A percentile compares a stretch with the other conserved stretches of the same genome.
Evolutionary conservation across 352 stramenopile species (phyloP).

Genomic region (Phytopythium kandeliae): DNA sequence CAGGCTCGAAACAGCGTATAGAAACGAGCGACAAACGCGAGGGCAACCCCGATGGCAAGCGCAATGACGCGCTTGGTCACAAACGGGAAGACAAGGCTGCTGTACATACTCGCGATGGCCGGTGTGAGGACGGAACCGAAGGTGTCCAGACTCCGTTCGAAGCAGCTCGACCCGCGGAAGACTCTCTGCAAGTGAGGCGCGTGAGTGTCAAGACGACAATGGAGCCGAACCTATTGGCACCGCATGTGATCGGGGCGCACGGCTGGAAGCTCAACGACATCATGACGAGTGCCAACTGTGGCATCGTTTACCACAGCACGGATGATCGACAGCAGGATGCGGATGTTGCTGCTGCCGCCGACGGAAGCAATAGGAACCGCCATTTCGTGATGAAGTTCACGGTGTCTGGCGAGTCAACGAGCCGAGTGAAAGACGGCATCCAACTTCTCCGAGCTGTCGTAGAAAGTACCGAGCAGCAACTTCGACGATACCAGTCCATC

Average conservation of each 20-base stretch:
- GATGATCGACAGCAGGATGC: not conserved
- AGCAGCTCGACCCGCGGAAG: not conserved
- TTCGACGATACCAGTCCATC: slow-evolving; percentile 10
- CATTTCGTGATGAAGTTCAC: slow-evolving; percentile 42
- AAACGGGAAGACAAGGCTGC: not conserved
- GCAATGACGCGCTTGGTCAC: not conserved
- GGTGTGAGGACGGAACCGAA: not conserved
- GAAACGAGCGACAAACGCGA: not conserved
- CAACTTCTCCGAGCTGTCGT: slow-evolving; percentile 26
- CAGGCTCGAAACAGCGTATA: not conserved
- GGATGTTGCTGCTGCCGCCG: not conserved
- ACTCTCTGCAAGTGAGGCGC: slow-evolving; percentile 10
- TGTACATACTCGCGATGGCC: not conserved
- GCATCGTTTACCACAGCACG: slow-evolving; percentile 35
- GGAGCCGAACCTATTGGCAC: slow-evolving; percentile 29
- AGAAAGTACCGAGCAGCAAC: slow-evolving; percentile 33
- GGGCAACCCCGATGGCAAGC: slow-evolving; percentile 5
- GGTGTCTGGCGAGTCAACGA: slow-evolving; percentile 42
- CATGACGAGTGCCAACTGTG: slow-evolving; percentile 52
- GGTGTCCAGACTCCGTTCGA: not conserved
- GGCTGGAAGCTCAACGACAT: slow-evolving; percentile 48
- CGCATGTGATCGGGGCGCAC: slow-evolving; percentile 44
- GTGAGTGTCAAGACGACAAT: slow-evolving; percentile 44
- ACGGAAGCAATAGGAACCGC: not conserved
- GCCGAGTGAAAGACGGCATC: slow-evolving; percentile 33